Percentiles rank a stretch among this genome's conserved stretches.
These are phyloP conservation scores for Cardamine chenopodiifolia DNA, from an alignment of 345 rosid genomes.

Conservation along the genomic window DNA sequence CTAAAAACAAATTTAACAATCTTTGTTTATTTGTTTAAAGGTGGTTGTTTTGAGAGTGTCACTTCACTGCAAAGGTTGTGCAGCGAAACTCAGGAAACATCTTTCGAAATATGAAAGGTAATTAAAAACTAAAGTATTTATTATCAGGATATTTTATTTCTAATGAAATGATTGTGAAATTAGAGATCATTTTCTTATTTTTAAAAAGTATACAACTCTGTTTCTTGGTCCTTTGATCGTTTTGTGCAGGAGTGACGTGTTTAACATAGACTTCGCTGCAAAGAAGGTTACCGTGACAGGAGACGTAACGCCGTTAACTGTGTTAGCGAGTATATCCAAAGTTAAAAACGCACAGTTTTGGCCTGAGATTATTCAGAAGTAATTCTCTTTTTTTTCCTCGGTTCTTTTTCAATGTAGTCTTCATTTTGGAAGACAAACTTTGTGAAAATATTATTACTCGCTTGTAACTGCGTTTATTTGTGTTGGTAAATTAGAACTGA, in stretches of 20 bases:
- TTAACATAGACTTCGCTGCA: constrained; percentile 76
- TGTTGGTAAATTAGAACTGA: neutral
- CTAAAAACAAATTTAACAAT: neutral
- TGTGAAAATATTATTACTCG: neutral
- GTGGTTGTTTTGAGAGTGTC: constrained; percentile 93
- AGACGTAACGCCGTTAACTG: constrained; percentile 74
- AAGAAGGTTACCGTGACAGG: constrained; percentile 92
- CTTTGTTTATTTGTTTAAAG: constrained; percentile 42
- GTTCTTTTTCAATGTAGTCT: neutral
- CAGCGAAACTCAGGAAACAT: constrained; percentile 88
- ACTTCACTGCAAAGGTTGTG: constrained; percentile 92
- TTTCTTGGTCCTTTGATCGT: constrained; percentile 7
- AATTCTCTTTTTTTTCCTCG: neutral
- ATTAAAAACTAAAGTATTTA: neutral
- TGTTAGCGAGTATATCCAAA: constrained; percentile 77
- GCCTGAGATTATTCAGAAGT: constrained; percentile 48
- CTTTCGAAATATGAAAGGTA: constrained; percentile 89
- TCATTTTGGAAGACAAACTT: constrained; percentile 13
- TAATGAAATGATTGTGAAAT: neutral
- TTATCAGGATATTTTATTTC: neutral
- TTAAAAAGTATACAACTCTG: constrained; percentile 14
- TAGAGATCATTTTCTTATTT: neutral
- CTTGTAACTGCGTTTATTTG: neutral
- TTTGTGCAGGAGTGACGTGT: constrained; percentile 74
- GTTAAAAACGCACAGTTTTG: constrained; percentile 89